Percentiles rank a stretch among this genome's conserved stretches.
Conservation (phyloP, 192 early-diverging fungal genomes). For the Gigaspora rosea region DNA sequence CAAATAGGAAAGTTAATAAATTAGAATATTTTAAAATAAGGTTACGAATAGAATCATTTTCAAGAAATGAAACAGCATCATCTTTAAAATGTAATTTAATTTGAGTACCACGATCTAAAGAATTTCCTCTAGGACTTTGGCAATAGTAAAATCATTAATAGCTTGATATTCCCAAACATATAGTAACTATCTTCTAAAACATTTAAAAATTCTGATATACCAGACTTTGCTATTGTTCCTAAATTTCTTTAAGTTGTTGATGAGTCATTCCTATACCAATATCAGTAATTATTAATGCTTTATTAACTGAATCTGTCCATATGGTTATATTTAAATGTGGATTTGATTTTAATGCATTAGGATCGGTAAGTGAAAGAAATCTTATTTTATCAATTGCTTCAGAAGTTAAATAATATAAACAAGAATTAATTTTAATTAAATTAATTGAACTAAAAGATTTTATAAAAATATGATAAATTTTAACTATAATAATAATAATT, state of each 20-base stretch:
- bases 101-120: conserved; percentile 91
- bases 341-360: conserved; percentile 56
- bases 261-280: conserved; percentile 96
- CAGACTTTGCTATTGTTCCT: conserved; percentile 98
- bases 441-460: not conserved
- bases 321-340: conserved; percentile 83
- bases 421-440: not conserved
- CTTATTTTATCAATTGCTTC: conserved; percentile 96
- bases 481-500: not conserved
- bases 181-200: conserved; percentile 83
- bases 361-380: conserved; percentile 75
- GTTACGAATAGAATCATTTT: conserved; percentile 62
- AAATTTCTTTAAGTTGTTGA: conserved; percentile 83
- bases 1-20: conserved; percentile 99
- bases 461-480: not conserved
- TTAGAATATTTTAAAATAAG: conserved; percentile 88
- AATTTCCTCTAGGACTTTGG: conserved; percentile 85
- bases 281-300: conserved; percentile 84
- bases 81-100: conserved; percentile 91
- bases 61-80: conserved; percentile 81
- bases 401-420: conserved; percentile 49
- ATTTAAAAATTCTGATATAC: conserved; percentile 86
- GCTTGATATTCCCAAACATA: conserved; percentile 94
- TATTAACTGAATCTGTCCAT: conserved; percentile 67
- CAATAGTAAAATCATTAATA: conserved; percentile 88